phyloP scores from a whole-genome alignment of 805 yeast species.

The Candida gorgasii region DNA sequence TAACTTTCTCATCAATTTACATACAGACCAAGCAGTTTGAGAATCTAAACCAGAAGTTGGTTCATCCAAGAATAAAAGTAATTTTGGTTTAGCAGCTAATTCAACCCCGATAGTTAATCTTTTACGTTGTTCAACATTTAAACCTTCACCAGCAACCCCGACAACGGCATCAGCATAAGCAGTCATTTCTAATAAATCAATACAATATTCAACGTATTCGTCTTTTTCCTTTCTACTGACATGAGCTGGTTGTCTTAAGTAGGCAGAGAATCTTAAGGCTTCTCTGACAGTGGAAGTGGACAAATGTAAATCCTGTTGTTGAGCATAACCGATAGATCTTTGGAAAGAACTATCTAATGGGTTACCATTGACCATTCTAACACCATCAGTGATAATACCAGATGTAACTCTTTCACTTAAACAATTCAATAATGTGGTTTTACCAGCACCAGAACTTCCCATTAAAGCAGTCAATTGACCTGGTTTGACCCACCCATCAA shows the following conservation, averaged over 20 bases:
- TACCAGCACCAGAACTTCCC: conserved; percentile 91
- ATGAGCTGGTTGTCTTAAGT: conserved; percentile 64
- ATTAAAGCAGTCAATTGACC: conserved; percentile 79
- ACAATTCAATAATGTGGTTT: conserved; percentile 73
- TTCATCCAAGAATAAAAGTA: conserved; percentile 41
- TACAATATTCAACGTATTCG: conserved; percentile 68
- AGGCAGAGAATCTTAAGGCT: conserved; percentile 69
- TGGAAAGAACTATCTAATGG: conserved; percentile 66
- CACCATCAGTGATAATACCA: conserved; percentile 73
- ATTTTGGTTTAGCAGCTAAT: conserved; percentile 40
- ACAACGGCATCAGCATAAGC: conserved; percentile 76
- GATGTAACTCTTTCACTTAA: conserved; percentile 68
- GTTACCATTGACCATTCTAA: conserved; percentile 62
- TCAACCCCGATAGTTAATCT: conserved; percentile 44
- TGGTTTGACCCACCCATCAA: conserved; percentile 72
- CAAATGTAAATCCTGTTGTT: conserved; percentile 78
- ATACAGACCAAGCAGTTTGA: conserved; percentile 45
- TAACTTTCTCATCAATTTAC: conserved; percentile 40
- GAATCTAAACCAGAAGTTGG: conserved; percentile 48
- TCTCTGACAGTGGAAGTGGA: conserved; percentile 72
- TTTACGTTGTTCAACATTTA: conserved; percentile 44
- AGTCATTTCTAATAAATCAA: conserved; percentile 66
- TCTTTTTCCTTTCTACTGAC: conserved; percentile 60
- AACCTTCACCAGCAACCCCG: conserved; percentile 70
- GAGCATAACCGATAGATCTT: conserved; percentile 77